These are phyloP conservation scores for Paracorniculantispora psalliotae DNA, from an alignment of 2,329 filamentous ascomycete species.

Conservation along the genomic window DNA sequence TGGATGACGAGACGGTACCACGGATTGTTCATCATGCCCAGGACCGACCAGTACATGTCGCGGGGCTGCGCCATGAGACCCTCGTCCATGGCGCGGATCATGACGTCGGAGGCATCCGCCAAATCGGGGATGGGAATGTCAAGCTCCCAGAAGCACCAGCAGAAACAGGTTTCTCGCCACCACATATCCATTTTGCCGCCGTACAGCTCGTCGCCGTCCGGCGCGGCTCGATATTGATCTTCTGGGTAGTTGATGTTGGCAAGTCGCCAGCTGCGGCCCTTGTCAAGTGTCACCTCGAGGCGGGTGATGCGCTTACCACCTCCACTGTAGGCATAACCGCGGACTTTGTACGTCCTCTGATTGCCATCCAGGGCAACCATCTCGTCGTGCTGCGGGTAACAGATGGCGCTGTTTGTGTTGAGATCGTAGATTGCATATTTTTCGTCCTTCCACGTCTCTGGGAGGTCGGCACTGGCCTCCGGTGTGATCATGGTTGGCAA, in stretches of 20 bases:
- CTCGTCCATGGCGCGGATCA: conserved; percentile 87
- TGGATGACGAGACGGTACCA: conserved; percentile 82
- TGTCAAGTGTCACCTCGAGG: conserved; percentile 78
- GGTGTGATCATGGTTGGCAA: conserved; percentile 81
- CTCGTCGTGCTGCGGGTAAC: conserved; percentile 76
- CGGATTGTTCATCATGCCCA: conserved; percentile 98
- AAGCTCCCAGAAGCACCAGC: conserved; percentile 89
- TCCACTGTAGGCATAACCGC: conserved; percentile 84
- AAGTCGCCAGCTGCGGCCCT: conserved; percentile 73
- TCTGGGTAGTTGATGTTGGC: conserved; percentile 78
- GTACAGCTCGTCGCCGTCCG: conserved; percentile 59
- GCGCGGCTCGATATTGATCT: conserved; percentile 67
- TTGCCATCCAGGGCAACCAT: conserved; percentile 46
- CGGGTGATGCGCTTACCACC: conserved; percentile 79
- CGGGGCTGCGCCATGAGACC: conserved; percentile 79
- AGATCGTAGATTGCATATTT: conserved; percentile 91
- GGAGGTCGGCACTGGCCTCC: conserved; percentile 69
- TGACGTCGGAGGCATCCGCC: conserved; percentile 61
- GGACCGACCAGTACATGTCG: conserved; percentile 93
- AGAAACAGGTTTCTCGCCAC: conserved; percentile 77
- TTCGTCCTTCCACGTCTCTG: conserved; percentile 80
- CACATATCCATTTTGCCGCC: conserved; percentile 75
- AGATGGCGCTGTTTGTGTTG: conserved; percentile 78
- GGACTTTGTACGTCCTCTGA: conserved; percentile 53
- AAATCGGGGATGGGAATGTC: conserved; percentile 61